These are phyloP conservation scores for Symmetrospora coprosmae DNA, from an alignment of 768 basidiomycete genomes.

Conservation along the genomic window DNA sequence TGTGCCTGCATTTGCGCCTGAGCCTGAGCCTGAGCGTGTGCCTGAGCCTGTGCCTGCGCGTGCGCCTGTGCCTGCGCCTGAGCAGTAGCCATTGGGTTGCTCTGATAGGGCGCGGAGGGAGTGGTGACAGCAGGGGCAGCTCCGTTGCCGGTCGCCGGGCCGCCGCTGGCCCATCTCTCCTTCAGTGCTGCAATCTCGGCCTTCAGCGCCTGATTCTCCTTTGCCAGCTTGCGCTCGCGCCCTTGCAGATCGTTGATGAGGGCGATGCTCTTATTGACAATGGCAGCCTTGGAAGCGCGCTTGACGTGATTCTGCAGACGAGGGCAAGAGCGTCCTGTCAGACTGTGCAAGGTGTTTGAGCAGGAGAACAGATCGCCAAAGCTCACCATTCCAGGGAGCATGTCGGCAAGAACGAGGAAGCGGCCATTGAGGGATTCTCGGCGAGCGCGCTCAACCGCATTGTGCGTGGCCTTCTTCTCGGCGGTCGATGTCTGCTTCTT, in stretches of 20 bases:
- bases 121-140: constrained; percentile 5
- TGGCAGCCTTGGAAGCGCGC: constrained; percentile 87
- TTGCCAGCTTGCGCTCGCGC: constrained; percentile 63
- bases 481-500: constrained; percentile 46
- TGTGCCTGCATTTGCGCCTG: not conserved
- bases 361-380: not conserved
- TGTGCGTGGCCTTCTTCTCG: constrained; percentile 89
- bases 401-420: constrained; percentile 50
- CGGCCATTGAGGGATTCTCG: constrained; percentile 84
- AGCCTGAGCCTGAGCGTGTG: not conserved
- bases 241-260: constrained; percentile 49
- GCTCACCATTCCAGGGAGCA: constrained; percentile 28
- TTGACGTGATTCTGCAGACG: constrained; percentile 81
- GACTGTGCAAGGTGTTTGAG: not conserved
- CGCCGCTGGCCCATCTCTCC: not conserved
- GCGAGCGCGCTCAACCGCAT: constrained; percentile 86
- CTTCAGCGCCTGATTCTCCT: constrained; percentile 74
- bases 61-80: not conserved
- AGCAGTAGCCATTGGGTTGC: not conserved
- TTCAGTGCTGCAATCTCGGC: constrained; percentile 85
- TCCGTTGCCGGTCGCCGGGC: not conserved
- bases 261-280: constrained; percentile 73
- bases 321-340: constrained; percentile 41
- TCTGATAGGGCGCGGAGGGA: not conserved
- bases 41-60: not conserved